A percentile compares a stretch with the other conserved stretches of the same genome.
phyloP scores from a whole-genome alignment of 352 stramenopile genomes.

The Phytophthora foliorum region DNA sequence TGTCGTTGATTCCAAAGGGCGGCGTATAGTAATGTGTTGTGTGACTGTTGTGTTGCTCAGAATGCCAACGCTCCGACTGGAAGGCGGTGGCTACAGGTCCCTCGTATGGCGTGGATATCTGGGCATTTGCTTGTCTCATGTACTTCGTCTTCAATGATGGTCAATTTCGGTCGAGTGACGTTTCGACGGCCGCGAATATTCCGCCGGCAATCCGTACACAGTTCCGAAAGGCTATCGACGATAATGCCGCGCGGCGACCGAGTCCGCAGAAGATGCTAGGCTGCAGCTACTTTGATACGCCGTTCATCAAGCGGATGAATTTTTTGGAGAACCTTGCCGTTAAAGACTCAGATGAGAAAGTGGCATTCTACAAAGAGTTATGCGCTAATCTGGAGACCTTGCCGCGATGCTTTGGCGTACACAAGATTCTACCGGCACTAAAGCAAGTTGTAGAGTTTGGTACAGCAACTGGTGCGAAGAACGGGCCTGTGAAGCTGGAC shows the following conservation, averaged over 20 bases:
- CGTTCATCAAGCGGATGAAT: slow-evolving; percentile 94
- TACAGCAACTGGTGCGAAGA: slow-evolving; percentile 56
- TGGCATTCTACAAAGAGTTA: slow-evolving; percentile 95
- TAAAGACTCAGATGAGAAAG: slow-evolving; percentile 95
- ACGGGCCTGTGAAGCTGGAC: slow-evolving; percentile 79
- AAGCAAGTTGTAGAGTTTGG: slow-evolving; percentile 90
- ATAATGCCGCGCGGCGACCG: slow-evolving; percentile 66
- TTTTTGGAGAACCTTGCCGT: slow-evolving; percentile 95
- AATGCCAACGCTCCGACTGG: slow-evolving; percentile 88
- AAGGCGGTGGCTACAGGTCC: slow-evolving; percentile 60
- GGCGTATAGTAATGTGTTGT: slow-evolving; percentile 7
- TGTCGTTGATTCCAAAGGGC: not conserved
- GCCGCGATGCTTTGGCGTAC: slow-evolving; percentile 76
- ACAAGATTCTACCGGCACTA: slow-evolving; percentile 89
- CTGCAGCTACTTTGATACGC: slow-evolving; percentile 93
- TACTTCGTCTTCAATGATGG: slow-evolving; percentile 86
- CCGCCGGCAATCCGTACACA: slow-evolving; percentile 70
- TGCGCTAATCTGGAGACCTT: slow-evolving; percentile 72
- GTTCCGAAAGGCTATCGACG: slow-evolving; percentile 88
- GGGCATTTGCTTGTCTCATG: slow-evolving; percentile 79
- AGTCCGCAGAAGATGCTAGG: slow-evolving; percentile 89
- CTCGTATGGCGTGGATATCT: slow-evolving; percentile 76
- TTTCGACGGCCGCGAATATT: slow-evolving; percentile 74
- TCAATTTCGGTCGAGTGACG: slow-evolving; percentile 62
- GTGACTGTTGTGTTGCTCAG: slow-evolving; percentile 42